phyloP scores from a whole-genome alignment of 495 filamentous ascomycete genomes.

The Astrothelium subdiscretum region DNA sequence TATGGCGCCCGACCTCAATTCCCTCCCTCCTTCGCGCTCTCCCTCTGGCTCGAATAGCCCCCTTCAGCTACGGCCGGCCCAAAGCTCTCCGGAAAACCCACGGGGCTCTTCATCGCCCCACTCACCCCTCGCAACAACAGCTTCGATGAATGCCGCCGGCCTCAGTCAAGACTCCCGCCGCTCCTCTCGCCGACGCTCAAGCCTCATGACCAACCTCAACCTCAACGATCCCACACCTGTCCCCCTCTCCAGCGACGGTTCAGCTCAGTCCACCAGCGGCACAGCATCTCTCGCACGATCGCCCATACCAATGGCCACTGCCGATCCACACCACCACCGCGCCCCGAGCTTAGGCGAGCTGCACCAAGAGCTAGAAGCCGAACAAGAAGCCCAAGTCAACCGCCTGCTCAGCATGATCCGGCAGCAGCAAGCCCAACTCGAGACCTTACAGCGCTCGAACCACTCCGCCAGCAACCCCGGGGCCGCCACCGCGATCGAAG shows the following conservation, averaged over 20 bases:
- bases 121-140: constrained; percentile 53
- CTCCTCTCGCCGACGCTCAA: constrained; percentile 53
- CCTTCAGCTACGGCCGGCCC: background rate
- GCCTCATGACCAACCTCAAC: constrained; percentile 60
- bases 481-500: constrained; percentile 48
- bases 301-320: constrained; percentile 10
- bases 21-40: constrained; percentile 53
- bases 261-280: constrained; percentile 32
- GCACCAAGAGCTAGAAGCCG: constrained; percentile 87
- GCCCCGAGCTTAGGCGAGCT: constrained; percentile 84
- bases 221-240: constrained; percentile 50
- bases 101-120: constrained; percentile 33
- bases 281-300: constrained; percentile 22
- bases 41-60: constrained; percentile 30
- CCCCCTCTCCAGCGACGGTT: constrained; percentile 51
- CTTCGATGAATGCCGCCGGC: constrained; percentile 57
- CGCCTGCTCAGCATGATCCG: constrained; percentile 83
- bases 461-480: background rate
- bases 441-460: constrained; percentile 27
- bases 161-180: constrained; percentile 49
- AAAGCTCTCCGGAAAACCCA: background rate
- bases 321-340: constrained; percentile 36
- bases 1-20: constrained; percentile 56
- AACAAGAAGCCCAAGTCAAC: constrained; percentile 95
- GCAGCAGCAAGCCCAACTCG: constrained; percentile 60